Conservation (phyloP, 2,329 filamentous ascomycete species). For the Colletotrichum noveboracense region DNA sequence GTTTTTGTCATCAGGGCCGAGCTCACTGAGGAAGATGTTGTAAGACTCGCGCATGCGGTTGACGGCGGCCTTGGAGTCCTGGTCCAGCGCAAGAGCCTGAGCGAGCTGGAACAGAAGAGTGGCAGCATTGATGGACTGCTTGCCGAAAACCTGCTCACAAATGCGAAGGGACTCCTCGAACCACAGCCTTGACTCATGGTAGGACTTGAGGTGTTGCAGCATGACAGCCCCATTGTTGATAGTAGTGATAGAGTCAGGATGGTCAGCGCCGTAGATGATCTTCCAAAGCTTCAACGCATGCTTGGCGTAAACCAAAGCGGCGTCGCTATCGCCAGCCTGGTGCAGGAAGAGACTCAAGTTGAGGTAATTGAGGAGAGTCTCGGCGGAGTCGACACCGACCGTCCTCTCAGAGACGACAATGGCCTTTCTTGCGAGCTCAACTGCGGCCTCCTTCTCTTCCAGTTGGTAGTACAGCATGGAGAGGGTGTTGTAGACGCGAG, state of each 20-base stretch:
- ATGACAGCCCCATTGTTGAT: conserved; percentile 99
- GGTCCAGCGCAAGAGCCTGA: conserved; percentile 93
- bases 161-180: conserved; percentile 92
- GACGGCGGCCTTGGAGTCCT: conserved; percentile 91
- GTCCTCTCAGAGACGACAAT: conserved; percentile 96
- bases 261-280: conserved; percentile 90
- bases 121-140: conserved; percentile 88
- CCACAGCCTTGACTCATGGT: conserved; percentile 93
- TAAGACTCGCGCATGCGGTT: conserved; percentile 95
- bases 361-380: conserved; percentile 94
- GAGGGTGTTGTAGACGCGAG: conserved; percentile 90
- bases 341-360: conserved; percentile 96
- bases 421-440: conserved; percentile 94
- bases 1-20: conserved; percentile 92
- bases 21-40: conserved; percentile 88
- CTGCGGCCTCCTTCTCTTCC: conserved; percentile 95
- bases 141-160: conserved; percentile 88
- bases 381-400: conserved; percentile 88
- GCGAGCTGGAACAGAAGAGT: conserved; percentile 97
- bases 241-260: conserved; percentile 97
- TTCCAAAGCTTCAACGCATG: conserved; percentile 97
- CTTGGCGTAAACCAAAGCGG: conserved; percentile 85
- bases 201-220: conserved; percentile 94
- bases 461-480: conserved; percentile 97
- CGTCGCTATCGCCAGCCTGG: conserved; percentile 86